phyloP scores from a whole-genome alignment of 225 moss, liverwort and hornwort species.

The Takakia lepidozioides region DNA sequence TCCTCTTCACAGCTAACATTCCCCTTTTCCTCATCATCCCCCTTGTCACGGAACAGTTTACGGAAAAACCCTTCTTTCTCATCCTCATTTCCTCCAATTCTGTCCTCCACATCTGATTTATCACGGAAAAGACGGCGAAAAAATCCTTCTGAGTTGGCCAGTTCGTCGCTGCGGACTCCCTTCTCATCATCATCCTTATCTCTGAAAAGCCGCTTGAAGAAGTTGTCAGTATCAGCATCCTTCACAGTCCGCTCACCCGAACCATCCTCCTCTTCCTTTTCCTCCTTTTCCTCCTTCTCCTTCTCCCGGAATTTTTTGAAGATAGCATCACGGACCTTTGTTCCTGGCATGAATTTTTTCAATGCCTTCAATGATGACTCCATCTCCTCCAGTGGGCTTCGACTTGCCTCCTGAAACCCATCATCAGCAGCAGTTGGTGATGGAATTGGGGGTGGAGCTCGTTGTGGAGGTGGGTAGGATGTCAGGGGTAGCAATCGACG shows the following conservation, averaged over 20 bases:
- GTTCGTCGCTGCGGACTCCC: slow-evolving; percentile 70
- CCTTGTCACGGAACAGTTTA: slow-evolving; percentile 69
- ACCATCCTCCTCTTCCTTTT: slow-evolving; percentile 40
- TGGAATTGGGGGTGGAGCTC: slow-evolving; percentile 46
- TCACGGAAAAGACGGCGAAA: slow-evolving; percentile 84
- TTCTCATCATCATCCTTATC: slow-evolving; percentile 95
- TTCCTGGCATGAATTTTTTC: slow-evolving; percentile 83
- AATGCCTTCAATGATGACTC: slow-evolving; percentile 82
- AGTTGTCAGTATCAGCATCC: slow-evolving; percentile 79
- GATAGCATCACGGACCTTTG: slow-evolving; percentile 95
- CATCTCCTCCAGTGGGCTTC: slow-evolving; percentile 56
- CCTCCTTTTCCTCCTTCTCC: slow-evolving; percentile 89
- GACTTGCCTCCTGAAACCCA: slow-evolving; percentile 57
- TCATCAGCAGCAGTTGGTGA: slow-evolving; percentile 59
- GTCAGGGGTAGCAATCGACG: slow-evolving; percentile 80
- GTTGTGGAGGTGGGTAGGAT: slow-evolving; percentile 75
- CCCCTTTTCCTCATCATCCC: slow-evolving; percentile 64
- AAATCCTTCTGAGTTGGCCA: slow-evolving; percentile 71
- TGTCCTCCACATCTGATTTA: slow-evolving; percentile 63
- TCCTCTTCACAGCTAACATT: slow-evolving; percentile 60
- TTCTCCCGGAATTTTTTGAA: slow-evolving; percentile 93
- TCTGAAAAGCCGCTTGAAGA: slow-evolving; percentile 79
- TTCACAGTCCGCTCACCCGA: slow-evolving; percentile 59
- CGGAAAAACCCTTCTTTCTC: slow-evolving; percentile 97
- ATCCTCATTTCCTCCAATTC: slow-evolving; percentile 48